Evolutionary conservation across 768 basidiomycete species (phyloP), one percentile per base, ranked within the genome.

Genomic region (Boletus sp.): DNA sequence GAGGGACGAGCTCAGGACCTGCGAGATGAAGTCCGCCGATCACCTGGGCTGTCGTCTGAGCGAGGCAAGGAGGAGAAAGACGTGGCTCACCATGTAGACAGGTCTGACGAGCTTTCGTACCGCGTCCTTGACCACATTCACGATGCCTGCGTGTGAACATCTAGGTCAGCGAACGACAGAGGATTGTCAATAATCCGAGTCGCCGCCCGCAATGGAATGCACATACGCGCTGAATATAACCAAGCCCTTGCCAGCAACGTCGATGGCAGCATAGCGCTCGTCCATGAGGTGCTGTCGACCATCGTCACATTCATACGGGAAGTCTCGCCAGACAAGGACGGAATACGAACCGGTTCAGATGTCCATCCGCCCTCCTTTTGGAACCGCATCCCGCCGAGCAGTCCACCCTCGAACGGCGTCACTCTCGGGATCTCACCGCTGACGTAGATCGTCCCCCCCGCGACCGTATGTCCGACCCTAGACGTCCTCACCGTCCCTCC

Each of bases 21-120:
- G 86, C 89, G n/a, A 94, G 84, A 68, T 94, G 92, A 11, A 94
- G 75, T 20, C 92, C 92, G 2, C 92, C 92, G 39, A 92, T 78
- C 47, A 91, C 76, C 89, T 92, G 20, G 50, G 9, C 11, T n/a
- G 18, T 18, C 18, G 40, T 59, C 36, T 46, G 37, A 60, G 37
- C 35, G 18, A 24, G 14, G 18, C 5, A 24, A 36, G 29, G 37
- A 48, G 52, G 29, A 30, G 35, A 28, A 17, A 32, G 37, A 24
- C 14, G 39, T 10, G 35, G 67, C 36, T 24, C 50, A 86, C 90
- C 87, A 92, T 92, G 66, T 92, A 81, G 44, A 93, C 76, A 0
- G 91, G 92, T 54, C 89, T 75, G 40, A 76, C 71, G 64, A 92
- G 85, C 29, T 68, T 81, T 18, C 71, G 67, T 7, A 88, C 72